A percentile compares a stretch with the other conserved stretches of the same genome.
phyloP scores from a whole-genome alignment of 805 yeast genomes.

The Groenewaldozyma salmanticensis region DNA sequence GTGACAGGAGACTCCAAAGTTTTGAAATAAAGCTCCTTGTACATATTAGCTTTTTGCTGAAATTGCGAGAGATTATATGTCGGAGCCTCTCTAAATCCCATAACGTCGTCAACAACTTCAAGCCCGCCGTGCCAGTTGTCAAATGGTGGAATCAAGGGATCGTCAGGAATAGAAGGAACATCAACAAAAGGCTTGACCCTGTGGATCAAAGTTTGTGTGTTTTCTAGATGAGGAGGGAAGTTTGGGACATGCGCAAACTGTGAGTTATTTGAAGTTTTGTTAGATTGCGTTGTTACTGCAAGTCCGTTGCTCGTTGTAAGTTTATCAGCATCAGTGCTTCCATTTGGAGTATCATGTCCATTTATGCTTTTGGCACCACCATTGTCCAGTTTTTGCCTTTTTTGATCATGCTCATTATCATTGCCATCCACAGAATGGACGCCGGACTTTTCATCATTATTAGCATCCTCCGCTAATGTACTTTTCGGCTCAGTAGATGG shows the following conservation, averaged over 20 bases:
- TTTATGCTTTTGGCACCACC: constrained; percentile 8
- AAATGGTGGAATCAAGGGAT: constrained; percentile 10
- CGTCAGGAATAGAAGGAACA: constrained; percentile 9
- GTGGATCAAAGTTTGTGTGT: constrained; percentile 26
- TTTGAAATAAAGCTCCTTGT: constrained; percentile 21
- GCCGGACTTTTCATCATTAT: constrained; percentile 5
- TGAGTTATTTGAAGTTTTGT: no score
- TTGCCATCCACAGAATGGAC: constrained; percentile 3
- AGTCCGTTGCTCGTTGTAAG: no score
- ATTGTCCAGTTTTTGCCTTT: background rate
- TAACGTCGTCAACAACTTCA: constrained; percentile 32
- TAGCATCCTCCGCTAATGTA: constrained; percentile 8
- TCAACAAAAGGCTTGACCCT: constrained; percentile 8
- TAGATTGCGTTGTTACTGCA: no score
- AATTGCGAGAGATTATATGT: constrained; percentile 48
- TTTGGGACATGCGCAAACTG: background rate
- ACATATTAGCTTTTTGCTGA: constrained; percentile 43
- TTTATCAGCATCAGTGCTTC: background rate
- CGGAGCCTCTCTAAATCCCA: constrained; percentile 37
- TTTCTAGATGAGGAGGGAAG: constrained; percentile 4
- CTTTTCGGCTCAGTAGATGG: constrained; percentile 2
- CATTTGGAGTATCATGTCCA: background rate
- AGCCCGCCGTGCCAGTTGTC: constrained; percentile 35
- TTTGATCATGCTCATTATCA: background rate
- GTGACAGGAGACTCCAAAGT: background rate